Evolutionary conservation across 345 rosid genomes (phyloP), one percentile per base, ranked within the genome.

Genomic region (Mallotus nudiflorus): DNA sequence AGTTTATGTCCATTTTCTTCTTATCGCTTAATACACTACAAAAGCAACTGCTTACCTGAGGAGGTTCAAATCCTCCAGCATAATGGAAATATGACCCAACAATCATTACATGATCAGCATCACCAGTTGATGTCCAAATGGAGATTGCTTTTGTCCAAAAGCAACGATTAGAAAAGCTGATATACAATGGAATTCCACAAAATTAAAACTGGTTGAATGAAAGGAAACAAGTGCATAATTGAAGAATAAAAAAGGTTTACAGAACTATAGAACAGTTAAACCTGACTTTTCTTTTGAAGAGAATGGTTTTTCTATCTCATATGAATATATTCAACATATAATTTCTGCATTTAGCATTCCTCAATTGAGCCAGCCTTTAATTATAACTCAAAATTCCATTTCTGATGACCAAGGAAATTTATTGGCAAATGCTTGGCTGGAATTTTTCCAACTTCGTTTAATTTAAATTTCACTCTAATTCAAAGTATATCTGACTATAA

Each of bases 91-190:
- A 88, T 16, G 96, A 85, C 25, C 96, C 96, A 0, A 91, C 96
- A 71, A 94, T 94, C 84, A 91, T 18, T 42, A 76, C 89, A 66
- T 91, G 98, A 69, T 94, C 95, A 31, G 93, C 79, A 25, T 91
- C 98, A 2, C 97, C 87, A 0, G 89, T 91, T n/a, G 98, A 91
- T 60, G 97, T 91, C 96, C 97, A 87, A 84, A 90, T 82, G 2
- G 96, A 90, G 77, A 94, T 88, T 67, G 97, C 98, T 85, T 94
- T 91, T 9, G 97, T 88, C 80, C 85, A 90, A 78, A 90, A 90
- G 82, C 95, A 90, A 62, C 92, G 95, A 66, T 91, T 90, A 1
- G 97, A 91, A 73, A 90, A 94, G 84, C 98, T 91, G 84, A 14
- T 62, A 25, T 1, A 55, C 29, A 80, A 64, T 61, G n/a, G 62